A percentile compares a stretch with the other conserved stretches of the same genome.
phyloP scores from a whole-genome alignment of 306 rosid genomes.

The Trichosanthes cucumerina region DNA sequence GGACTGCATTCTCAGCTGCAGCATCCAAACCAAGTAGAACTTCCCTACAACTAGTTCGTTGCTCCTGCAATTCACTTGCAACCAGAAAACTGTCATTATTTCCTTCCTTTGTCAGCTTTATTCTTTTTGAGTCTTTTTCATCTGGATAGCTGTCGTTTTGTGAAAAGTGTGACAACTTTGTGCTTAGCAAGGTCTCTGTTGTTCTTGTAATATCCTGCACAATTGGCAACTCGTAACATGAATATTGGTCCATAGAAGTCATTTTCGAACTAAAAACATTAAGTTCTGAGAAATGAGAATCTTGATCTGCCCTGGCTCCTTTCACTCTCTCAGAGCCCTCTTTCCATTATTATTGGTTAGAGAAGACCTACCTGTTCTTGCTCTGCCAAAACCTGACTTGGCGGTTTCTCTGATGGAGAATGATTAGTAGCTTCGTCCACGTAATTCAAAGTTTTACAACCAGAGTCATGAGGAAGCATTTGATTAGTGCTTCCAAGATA shows the following conservation, averaged over 20 bases:
- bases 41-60: conserved; percentile 38
- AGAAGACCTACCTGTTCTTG: conserved; percentile 12
- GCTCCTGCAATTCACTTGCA: conserved; percentile 21
- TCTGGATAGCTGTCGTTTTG: conserved; percentile 15
- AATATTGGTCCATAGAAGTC: background rate
- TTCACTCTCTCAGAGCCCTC: conserved; percentile 9
- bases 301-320: background rate
- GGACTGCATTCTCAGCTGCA: conserved; percentile 38
- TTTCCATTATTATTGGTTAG: background rate
- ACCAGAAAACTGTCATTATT: conserved; percentile 10
- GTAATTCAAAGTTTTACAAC: conserved; percentile 19
- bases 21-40: conserved; percentile 38
- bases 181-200: conserved; percentile 12
- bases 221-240: background rate
- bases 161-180: background rate
- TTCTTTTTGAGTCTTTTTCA: conserved; percentile 18
- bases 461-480: conserved; percentile 20
- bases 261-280: background rate
- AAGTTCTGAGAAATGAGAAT: conserved; percentile 3
- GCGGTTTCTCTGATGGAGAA: conserved; percentile 18
- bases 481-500: conserved; percentile 30
- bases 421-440: conserved; percentile 15
- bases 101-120: conserved; percentile 7
- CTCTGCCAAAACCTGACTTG: conserved; percentile 20
- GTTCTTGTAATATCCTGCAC: conserved; percentile 1